Base-by-base conservation (phyloP, 805 yeast species). In the Kuraishia piskuri region DNA sequence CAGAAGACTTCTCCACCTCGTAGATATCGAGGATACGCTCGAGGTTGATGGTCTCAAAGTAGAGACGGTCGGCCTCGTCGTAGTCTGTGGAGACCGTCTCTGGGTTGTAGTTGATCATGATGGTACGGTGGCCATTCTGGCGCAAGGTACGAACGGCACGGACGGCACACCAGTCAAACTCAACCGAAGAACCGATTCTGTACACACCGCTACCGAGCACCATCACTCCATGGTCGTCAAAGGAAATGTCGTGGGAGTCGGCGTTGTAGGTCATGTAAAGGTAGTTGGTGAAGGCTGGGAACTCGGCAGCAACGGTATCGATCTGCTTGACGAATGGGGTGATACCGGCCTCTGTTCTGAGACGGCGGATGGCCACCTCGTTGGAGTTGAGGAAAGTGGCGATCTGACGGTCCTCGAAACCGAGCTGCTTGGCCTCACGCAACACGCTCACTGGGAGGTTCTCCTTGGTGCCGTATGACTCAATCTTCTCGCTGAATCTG, bases 151-250 rank as follows among this genome's bases (percentile, higher is more conserved):
- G 84, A 58, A 90, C 94, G 49, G 98, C 94, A 59, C 96, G 82
- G 55, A 92, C 99, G 49, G 98, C 98, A 83, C 99, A 92, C 97
- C 98, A 92, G 75, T 92, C 99, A 68, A 92, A 92, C 73, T 92
- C 99, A 57, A 92, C 99, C 26, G 98, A 92, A 5, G 98, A 94
- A 63, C 99, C 99, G 68, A 92, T 92, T 76, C 99, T 84, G 80
- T 92, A 92, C 48, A 94, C 99, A 79, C 99, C 99, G 3, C 97
- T 90, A 60, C 98, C 98, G 56, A 92, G 77, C 47, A 92, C 99
- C 88, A 92, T 88, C 51, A 88, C 86, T 69, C 97, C 97, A 59
- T 90, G 84, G 59, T 92, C 97, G 60, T 90, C 84, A 66, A 92
- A 94, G n/a, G 76, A 68, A 56, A 94, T 82, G 72, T 92, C 99